Percentiles rank a stretch among this genome's conserved stretches.
Conservation (phyloP, 1,284 basidiomycete species). For the Marasmius sp. region DNA sequence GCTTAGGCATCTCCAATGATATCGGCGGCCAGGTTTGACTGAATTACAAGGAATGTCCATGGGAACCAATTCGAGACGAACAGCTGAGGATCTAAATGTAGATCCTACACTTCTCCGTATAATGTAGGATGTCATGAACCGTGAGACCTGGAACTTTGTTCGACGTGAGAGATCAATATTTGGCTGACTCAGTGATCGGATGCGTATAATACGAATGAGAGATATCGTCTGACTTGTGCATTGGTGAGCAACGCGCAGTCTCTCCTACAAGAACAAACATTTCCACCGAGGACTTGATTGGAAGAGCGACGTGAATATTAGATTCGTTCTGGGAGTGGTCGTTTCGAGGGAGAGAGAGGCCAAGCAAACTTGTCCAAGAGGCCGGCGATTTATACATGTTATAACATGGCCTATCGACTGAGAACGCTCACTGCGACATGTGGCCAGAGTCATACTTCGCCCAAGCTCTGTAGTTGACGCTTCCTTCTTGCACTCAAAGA, state of each 20-base stretch:
- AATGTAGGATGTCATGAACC: not conserved
- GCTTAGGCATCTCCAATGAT: not conserved
- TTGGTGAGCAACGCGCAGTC: not conserved
- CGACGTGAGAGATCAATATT: too few species aligned
- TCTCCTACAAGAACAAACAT: not conserved
- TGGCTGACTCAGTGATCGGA: not conserved
- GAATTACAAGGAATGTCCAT: not conserved
- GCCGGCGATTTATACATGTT: not conserved
- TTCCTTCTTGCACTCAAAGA: too few species aligned
- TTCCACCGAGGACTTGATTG: not conserved
- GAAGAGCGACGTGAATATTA: not conserved
- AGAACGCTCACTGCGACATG: too few species aligned
- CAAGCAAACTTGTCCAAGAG: not conserved
- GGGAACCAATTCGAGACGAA: not conserved
- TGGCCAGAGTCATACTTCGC: too few species aligned
- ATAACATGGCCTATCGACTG: too few species aligned
- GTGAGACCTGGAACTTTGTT: not conserved
- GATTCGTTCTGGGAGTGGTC: not conserved
- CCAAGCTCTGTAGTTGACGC: too few species aligned
- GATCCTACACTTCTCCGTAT: not conserved
- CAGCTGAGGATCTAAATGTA: not conserved
- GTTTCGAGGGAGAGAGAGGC: not conserved
- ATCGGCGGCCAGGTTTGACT: not conserved
- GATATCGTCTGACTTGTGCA: not conserved
- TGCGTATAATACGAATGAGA: not conserved